phyloP scores from a whole-genome alignment of 2,329 filamentous ascomycete genomes.

The Septoria petroselini region DNA sequence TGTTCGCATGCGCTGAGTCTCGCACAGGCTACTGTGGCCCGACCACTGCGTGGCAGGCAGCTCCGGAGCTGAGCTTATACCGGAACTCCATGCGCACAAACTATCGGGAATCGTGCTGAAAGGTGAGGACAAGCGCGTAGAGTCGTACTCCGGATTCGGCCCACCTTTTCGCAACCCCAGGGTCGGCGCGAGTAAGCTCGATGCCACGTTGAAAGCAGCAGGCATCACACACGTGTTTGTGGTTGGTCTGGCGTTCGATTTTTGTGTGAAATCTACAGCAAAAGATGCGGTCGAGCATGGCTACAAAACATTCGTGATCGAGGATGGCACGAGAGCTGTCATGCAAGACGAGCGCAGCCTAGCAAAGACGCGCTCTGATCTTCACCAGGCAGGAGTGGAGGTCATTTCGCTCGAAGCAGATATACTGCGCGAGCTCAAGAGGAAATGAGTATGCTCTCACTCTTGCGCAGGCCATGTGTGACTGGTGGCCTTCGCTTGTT shows the following conservation, averaged over 20 bases:
- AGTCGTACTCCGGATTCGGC: constrained; percentile 93
- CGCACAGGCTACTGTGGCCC: constrained; percentile 72
- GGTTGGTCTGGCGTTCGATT: constrained; percentile 83
- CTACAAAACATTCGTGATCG: constrained; percentile 71
- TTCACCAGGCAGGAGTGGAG: constrained; percentile 16
- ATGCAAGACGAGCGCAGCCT: constrained; percentile 58
- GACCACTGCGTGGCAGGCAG: constrained; percentile 80
- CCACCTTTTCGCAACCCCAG: constrained; percentile 67
- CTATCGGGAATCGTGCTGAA: constrained; percentile 73
- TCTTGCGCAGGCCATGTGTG: neutral
- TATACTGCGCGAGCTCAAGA: constrained; percentile 10
- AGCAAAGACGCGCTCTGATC: constrained; percentile 48
- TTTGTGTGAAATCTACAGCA: constrained; percentile 81
- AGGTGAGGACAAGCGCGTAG: constrained; percentile 68
- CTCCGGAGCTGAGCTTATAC: constrained; percentile 67
- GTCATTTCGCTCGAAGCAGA: constrained; percentile 13
- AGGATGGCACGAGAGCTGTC: constrained; percentile 75
- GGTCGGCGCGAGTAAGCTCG: constrained; percentile 62
- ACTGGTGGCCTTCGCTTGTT: too few species aligned
- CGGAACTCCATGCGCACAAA: constrained; percentile 61
- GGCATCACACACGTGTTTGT: constrained; percentile 76
- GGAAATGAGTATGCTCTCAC: neutral
- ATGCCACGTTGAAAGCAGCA: constrained; percentile 53
- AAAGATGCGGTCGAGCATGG: constrained; percentile 72
- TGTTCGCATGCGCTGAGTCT: constrained; percentile 31